A percentile compares a stretch with the other conserved stretches of the same genome.
phyloP scores from a whole-genome alignment of 306 rosid species.

The Prunus mira region DNA sequence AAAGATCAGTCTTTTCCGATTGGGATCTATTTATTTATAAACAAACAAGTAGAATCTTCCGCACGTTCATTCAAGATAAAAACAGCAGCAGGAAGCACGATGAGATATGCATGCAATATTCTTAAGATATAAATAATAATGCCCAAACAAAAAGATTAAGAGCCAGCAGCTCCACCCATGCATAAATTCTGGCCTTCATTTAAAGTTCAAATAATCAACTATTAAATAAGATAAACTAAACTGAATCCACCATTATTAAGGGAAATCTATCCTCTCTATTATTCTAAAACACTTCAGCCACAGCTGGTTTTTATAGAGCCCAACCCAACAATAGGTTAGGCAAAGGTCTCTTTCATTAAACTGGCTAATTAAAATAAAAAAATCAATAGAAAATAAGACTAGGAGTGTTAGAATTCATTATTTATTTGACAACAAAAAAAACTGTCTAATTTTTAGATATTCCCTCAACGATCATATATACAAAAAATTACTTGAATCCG shows the following conservation, averaged over 20 bases:
- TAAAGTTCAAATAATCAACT: background rate
- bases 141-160: background rate
- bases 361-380: too few relatives aligned
- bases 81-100: background rate
- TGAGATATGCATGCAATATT: background rate
- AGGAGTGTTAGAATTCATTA: too few relatives aligned
- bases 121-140: background rate
- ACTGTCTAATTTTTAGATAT: too few relatives aligned
- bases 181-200: background rate
- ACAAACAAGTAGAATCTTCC: slow-evolving; percentile 11
- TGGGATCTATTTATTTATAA: background rate
- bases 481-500: too few relatives aligned
- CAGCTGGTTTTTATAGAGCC: too few relatives aligned
- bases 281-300: too few relatives aligned
- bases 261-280: background rate
- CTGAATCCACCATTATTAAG: background rate
- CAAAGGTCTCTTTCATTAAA: too few relatives aligned
- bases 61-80: background rate
- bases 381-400: too few relatives aligned
- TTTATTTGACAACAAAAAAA: too few relatives aligned
- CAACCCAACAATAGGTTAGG: too few relatives aligned
- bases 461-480: too few relatives aligned
- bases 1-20: slow-evolving; percentile 2
- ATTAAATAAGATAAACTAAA: background rate
- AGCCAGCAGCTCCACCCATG: slow-evolving; percentile 4